Base-by-base conservation (phyloP, 2,329 filamentous ascomycete genomes). In the Fusarium albidum region DNA sequence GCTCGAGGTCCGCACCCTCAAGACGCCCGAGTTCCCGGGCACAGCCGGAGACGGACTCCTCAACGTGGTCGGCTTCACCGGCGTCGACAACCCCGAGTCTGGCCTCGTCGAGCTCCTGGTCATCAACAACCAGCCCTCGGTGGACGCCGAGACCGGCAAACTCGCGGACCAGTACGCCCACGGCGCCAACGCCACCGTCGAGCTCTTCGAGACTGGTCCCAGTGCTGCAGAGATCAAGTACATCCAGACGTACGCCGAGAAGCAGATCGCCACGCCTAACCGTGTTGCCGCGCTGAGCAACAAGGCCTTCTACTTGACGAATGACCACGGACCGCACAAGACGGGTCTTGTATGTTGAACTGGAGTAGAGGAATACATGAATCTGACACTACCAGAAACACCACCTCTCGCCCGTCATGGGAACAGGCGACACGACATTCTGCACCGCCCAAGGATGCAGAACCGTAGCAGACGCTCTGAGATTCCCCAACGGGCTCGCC, bases 401-500 rank as follows among this genome's bases (percentile, higher is more conserved):
- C 4, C 46, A 57, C 0, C n/a, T 73, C 0, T 52, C 64, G 0
- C 45, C 63, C 1, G 29, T 73, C 5, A 6, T 72, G 1, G 57
- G 55, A 6, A 57, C 51, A 1, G 69, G 69, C 3, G 65, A 73
- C 38, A 59, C 72, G 1, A 57, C 64, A 1, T 66, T 67, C 43
- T 75, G 73, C 37, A 34, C 43, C 1, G 27, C 29, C 5, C 27
- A 10, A 1, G 68, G 60, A 11, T 69, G 69, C 51, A 63, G 46
- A 15, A 43, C 56, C 4, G 65, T 66, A 1, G 59, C 58, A 0
- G 25, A 35, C 1, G 62, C 66, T 9, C 57, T 69, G 3, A 50
- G 53, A 11, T 68, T 64, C 35, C 71, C 73, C 27, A 75, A 75
- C 34, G 71, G 73, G 1, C 57, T 74, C 2, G 51, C 49, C 1